Conservation (phyloP, 2,329 filamentous ascomycete genomes). For the Sclerotinia glacialis region DNA sequence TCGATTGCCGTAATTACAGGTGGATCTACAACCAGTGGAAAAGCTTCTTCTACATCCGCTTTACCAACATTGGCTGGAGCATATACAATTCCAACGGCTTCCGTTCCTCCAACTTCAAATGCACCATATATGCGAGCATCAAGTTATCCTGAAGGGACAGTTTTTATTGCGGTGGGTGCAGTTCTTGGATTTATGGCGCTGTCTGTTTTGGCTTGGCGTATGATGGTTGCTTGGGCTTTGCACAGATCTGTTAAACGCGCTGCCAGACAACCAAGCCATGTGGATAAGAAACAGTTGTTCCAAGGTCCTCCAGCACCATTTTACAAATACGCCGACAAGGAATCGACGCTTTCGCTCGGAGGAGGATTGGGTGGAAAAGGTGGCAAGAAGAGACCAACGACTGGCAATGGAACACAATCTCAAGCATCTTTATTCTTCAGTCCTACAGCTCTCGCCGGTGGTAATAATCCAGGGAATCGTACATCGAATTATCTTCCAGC, state of each 20-base stretch:
- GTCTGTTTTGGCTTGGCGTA: slow-evolving; percentile 84
- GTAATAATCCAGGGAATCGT: slow-evolving; percentile 56
- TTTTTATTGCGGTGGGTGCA: slow-evolving; percentile 93
- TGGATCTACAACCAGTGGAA: background rate
- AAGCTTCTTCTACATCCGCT: slow-evolving; percentile 27
- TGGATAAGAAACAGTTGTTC: slow-evolving; percentile 68
- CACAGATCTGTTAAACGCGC: slow-evolving; percentile 88
- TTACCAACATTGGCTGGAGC: slow-evolving; percentile 56
- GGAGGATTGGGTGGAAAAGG: slow-evolving; percentile 31
- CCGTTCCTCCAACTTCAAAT: slow-evolving; percentile 76
- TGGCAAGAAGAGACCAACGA: slow-evolving; percentile 42
- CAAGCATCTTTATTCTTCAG: slow-evolving; percentile 74
- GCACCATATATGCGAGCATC: slow-evolving; percentile 93
- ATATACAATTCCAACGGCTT: slow-evolving; percentile 65
- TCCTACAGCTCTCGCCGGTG: slow-evolving; percentile 70
- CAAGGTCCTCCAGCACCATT: slow-evolving; percentile 51
- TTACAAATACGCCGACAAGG: slow-evolving; percentile 60
- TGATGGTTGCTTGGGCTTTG: slow-evolving; percentile 82
- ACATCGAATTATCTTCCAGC: slow-evolving; percentile 81
- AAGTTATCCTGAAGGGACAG: slow-evolving; percentile 80
- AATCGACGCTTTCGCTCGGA: slow-evolving; percentile 37
- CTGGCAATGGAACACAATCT: slow-evolving; percentile 34
- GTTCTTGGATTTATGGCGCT: slow-evolving; percentile 79
- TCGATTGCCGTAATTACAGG: slow-evolving; percentile 18
- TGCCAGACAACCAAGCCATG: slow-evolving; percentile 68